Conservation (phyloP, 139 green algal genomes). For the Coelastrella sp. region DNA sequence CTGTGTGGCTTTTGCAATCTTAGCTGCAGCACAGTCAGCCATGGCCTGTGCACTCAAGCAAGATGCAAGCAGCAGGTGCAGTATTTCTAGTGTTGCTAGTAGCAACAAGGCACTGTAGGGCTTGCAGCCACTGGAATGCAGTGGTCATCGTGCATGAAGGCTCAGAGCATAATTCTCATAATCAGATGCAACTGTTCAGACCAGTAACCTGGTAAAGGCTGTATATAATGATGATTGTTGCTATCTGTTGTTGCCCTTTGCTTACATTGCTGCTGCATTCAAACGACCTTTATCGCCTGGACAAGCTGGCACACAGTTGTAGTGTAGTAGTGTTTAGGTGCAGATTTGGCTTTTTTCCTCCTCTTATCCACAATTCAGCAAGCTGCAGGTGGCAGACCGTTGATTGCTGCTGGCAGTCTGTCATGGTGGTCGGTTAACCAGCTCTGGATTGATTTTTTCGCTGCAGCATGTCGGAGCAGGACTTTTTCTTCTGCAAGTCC, state of each 20-base stretch:
- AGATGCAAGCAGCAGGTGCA: slow-evolving; percentile 12
- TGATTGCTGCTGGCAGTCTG: neutral
- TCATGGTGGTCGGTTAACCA: neutral
- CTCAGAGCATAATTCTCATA: too few relatives aligned
- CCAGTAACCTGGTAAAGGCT: too few relatives aligned
- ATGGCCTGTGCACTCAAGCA: slow-evolving; percentile 25
- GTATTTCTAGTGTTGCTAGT: neutral
- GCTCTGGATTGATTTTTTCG: neutral
- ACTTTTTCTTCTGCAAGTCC: slow-evolving; percentile 36
- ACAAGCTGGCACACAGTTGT: too few relatives aligned
- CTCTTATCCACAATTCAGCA: too few relatives aligned
- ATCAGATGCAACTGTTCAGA: too few relatives aligned
- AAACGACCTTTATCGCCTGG: too few relatives aligned
- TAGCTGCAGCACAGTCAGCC: slow-evolving; percentile 31
- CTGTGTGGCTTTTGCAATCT: slow-evolving; percentile 9
- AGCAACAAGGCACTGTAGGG: neutral
- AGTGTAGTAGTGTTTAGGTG: too few relatives aligned
- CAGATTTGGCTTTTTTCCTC: too few relatives aligned
- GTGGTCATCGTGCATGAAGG: neutral
- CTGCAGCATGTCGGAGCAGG: slow-evolving; percentile 34
- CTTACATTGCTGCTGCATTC: too few relatives aligned
- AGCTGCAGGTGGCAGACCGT: neutral
- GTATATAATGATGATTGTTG: too few relatives aligned
- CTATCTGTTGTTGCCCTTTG: too few relatives aligned
- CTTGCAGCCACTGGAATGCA: neutral